A percentile compares a stretch with the other conserved stretches of the same genome.
Conservation (phyloP, 129 eudicot genomes). For the Saposhnikovia divaricata region DNA sequence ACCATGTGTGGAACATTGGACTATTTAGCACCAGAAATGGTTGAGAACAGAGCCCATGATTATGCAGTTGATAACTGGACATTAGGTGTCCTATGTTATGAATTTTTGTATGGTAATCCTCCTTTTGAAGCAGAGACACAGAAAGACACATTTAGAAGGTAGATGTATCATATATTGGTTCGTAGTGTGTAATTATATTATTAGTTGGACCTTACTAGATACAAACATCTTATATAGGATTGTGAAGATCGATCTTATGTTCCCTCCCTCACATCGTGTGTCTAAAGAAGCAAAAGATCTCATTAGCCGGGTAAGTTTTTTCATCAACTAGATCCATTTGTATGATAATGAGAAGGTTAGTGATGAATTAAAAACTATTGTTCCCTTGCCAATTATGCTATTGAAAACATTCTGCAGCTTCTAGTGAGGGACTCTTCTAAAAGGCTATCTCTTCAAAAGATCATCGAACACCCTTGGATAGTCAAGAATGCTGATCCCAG, state of each 20-base stretch:
- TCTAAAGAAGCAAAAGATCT: conserved; percentile 75
- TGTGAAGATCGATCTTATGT: conserved; percentile 75
- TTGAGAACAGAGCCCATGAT: conserved; percentile 90
- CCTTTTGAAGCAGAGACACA: conserved; percentile 93
- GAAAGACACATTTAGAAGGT: conserved; percentile 75
- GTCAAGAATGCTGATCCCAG: conserved; percentile 53
- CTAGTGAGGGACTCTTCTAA: conserved; percentile 82
- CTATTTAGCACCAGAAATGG: conserved; percentile 97
- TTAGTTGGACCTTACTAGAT: neutral
- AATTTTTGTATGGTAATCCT: conserved; percentile 78
- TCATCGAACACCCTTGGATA: conserved; percentile 89
- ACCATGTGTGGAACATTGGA: conserved; percentile 97
- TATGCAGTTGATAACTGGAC: conserved; percentile 97
- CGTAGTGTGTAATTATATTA: neutral
- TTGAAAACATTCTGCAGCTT: conserved; percentile 53
- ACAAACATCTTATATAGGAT: conserved; percentile 38
- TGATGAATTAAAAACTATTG: neutral
- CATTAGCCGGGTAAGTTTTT: conserved; percentile 53
- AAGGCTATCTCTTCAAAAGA: conserved; percentile 83
- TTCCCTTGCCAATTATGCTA: neutral
- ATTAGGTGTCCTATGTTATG: conserved; percentile 78
- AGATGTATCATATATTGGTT: neutral
- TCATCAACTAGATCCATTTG: neutral
- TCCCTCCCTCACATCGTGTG: conserved; percentile 56
- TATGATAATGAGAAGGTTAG: neutral